phyloP scores from a whole-genome alignment of 2,329 filamentous ascomycete species.

The Aaosphaeria pasadenensis region DNA sequence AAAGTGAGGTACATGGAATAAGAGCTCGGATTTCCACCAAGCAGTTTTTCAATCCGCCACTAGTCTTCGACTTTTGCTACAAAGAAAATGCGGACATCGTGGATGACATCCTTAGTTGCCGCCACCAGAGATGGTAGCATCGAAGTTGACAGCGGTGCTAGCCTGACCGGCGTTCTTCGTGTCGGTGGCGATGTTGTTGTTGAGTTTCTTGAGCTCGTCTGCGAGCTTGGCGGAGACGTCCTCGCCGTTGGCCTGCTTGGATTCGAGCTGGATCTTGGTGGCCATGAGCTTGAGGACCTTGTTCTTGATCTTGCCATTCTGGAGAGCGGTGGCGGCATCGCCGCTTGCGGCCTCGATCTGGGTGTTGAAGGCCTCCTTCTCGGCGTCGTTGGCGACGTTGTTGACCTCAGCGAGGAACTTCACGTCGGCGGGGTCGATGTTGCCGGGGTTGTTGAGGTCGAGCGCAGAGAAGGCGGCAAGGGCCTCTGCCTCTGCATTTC shows the following conservation, averaged over 20 bases:
- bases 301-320: slow-evolving; percentile 60
- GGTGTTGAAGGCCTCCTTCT: slow-evolving; percentile 53
- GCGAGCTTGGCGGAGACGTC: slow-evolving; percentile 46
- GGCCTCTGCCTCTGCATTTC: slow-evolving; percentile 54
- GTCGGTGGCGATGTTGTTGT: slow-evolving; percentile 53
- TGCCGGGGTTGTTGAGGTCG: slow-evolving; percentile 45
- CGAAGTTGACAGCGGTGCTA: slow-evolving; percentile 32
- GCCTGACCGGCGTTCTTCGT: slow-evolving; percentile 46
- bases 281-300: slow-evolving; percentile 59
- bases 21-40: no score
- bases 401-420: slow-evolving; percentile 54
- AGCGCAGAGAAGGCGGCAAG: slow-evolving; percentile 54
- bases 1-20: no score
- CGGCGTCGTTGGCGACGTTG: slow-evolving; percentile 53
- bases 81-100: no score
- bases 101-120: slow-evolving; percentile 1
- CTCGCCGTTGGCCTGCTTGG: slow-evolving; percentile 53
- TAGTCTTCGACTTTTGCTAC: no score
- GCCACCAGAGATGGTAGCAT: slow-evolving; percentile 24
- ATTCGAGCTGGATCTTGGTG: slow-evolving; percentile 50
- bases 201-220: slow-evolving; percentile 51
- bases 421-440: slow-evolving; percentile 48
- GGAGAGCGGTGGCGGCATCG: slow-evolving; percentile 45
- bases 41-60: no score
- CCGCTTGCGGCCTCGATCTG: slow-evolving; percentile 49